Base-by-base conservation (phyloP, 2,329 filamentous ascomycete species). In the Dothistroma pini region DNA sequence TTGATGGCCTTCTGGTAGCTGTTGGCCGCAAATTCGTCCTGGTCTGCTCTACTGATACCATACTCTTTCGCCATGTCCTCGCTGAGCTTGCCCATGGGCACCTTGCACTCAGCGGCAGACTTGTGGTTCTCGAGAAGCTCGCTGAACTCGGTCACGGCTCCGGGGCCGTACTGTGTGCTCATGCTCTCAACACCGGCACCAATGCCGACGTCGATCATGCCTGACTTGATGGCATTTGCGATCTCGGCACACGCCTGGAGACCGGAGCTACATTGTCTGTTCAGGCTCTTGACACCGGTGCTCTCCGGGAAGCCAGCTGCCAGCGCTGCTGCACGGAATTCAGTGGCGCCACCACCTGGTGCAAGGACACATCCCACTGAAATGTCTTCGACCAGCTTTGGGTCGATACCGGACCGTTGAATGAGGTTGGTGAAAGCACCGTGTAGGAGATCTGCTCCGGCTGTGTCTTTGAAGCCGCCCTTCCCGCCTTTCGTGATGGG, bases 111-210 rank as follows among this genome's bases (percentile, higher is more conserved):
- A 72, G 89, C 89, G 25, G 93, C 85, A 74, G 95, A 89, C 66
- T 86, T 83, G 81, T 93, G 84, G 70, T 81, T 84, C 74, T 97
- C 90, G 66, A 97, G 86, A 57, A 91, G 84, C 54, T 96, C 91
- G 32, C 90, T 95, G 84, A 97, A 97, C 78, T 97, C 95, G 64
- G 88, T 86, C 16, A 97, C 93, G 63, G 95, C 95, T 50, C 81
- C 83, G 25, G 93, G 93, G 35, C 93, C 95, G 76, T 97, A 97
- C 74, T 97, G 90, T 60, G 83, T 83, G 72, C 86, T 90, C 95
- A 99, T 99, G 82, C 90, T 95, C 86, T 99, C 95, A 25, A 96
- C 92, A 72, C 95, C 95, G 21, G 93, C 93, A 68, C 93, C 95
- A 69, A 97, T 86, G 70, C 95, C 95, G 65, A 97, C 79, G 68